Evolutionary conservation across 2,329 filamentous ascomycete genomes (phyloP), one percentile per base, ranked within the genome.

Genomic region (Tolypocladium endophyticum): DNA sequence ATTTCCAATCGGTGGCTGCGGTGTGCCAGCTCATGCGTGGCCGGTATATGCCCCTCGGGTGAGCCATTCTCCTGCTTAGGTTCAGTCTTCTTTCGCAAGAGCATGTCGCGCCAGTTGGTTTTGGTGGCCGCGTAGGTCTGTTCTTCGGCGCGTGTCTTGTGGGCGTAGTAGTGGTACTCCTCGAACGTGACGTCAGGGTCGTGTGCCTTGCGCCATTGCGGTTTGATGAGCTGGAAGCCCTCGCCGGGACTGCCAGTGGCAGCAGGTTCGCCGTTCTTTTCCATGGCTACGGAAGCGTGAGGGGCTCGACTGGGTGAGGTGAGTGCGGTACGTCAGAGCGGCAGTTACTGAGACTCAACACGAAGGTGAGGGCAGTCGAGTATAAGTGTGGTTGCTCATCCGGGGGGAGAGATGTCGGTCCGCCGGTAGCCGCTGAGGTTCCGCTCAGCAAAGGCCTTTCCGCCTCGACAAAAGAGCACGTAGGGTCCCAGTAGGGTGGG

Each of bases 81-180:
- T 33, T 4, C 20, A 25, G 11, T 39, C 39, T 61, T 56, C 43
- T 41, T 47, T 33, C 59, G 25, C 30, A 57, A n/a, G 55, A 58
- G 43, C 52, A 55, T 23, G 53, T 25, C 41, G 59, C 61, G 57
- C 61, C 47, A 63, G 41, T 43, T 59, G 20, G 55, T 59, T n/a
- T 7, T 60, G 45, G 18, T 36, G 41, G 55, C 56, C 56, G 35
- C 60, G 62, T 57, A 53, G 35, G 33, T 59, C 39, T 57, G 58
- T 57, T 64, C 65, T 33, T 68, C 66, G 20, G 61, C 64, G 5
- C 67, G 64, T 0, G 67, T 67, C 60, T 64, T 61, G 18, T 64
- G 47, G 7, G 67, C 67, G 56, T 67, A 69, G 62, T 68, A 66
- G 33, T 65, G 62, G 30, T 69, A 69, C 39, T 69, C 67, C 33